Percentiles rank a stretch among this genome's conserved stretches.
Conservation (phyloP, 1,139 yeast species). For the Nakaseomyces delphensis region DNA sequence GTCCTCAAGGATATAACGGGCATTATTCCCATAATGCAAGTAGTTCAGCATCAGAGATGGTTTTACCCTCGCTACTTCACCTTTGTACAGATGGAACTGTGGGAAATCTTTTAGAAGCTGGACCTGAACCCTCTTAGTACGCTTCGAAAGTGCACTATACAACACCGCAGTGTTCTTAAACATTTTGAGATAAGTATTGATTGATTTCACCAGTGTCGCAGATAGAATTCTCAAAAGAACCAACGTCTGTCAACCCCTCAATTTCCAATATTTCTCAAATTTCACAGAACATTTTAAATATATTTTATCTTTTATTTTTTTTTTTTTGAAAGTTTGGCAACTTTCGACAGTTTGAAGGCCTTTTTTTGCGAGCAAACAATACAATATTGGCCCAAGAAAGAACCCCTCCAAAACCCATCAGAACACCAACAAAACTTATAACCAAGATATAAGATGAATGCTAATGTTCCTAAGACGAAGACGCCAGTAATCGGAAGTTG, state of each 20-base stretch:
- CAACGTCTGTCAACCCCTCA: too few relatives aligned
- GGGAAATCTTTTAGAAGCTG: slow-evolving; percentile 65
- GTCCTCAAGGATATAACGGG: slow-evolving; percentile 47
- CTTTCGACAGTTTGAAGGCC: neutral
- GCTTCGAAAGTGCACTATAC: slow-evolving; percentile 32
- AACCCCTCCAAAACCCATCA: neutral
- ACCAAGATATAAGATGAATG: neutral
- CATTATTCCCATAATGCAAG: slow-evolving; percentile 63
- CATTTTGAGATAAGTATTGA: slow-evolving; percentile 13
- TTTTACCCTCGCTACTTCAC: slow-evolving; percentile 68
- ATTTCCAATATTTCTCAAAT: too few relatives aligned
- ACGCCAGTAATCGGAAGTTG: neutral
- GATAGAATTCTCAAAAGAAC: too few relatives aligned
- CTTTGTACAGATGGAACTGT: slow-evolving; percentile 48
- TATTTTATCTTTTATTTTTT: neutral
- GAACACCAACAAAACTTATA: neutral
- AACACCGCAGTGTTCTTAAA: slow-evolving; percentile 20
- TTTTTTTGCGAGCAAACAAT: too few relatives aligned
- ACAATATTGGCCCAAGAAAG: too few relatives aligned
- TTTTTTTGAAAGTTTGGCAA: neutral
- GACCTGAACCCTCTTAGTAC: slow-evolving; percentile 48
- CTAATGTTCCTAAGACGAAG: neutral
- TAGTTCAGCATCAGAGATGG: slow-evolving; percentile 79
- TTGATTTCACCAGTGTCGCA: too few relatives aligned
- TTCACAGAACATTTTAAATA: neutral